Conservation (phyloP, 2,329 filamentous ascomycete genomes). For the Monilinia vaccinii-corymbosi region DNA sequence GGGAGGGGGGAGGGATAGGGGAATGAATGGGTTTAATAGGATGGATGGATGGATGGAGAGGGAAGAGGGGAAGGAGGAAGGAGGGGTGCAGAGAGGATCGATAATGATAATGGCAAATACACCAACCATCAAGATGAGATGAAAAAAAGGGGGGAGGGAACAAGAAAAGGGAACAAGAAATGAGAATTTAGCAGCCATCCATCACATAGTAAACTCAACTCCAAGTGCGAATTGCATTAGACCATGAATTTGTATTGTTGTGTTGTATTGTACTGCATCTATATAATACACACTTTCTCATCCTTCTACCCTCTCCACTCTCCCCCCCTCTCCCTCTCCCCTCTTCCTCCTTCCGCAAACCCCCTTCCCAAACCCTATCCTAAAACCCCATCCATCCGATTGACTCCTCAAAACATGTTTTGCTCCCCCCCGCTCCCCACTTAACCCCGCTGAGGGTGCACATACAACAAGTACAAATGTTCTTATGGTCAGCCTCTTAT, state of each 20-base stretch:
- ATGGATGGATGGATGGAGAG: too few relatives aligned
- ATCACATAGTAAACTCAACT: neutral
- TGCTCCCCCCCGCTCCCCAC: neutral
- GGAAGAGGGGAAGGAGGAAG: too few relatives aligned
- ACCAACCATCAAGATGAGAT: too few relatives aligned
- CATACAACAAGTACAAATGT: neutral
- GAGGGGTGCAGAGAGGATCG: too few relatives aligned
- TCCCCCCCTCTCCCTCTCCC: neutral
- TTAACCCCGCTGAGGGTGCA: neutral
- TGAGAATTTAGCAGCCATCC: neutral
- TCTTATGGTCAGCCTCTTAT: neutral
- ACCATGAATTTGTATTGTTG: conserved; percentile 6
- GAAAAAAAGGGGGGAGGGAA: too few relatives aligned
- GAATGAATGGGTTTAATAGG: too few relatives aligned
- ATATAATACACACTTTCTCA: conserved; percentile 8
- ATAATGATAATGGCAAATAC: too few relatives aligned
- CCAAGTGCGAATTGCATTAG: neutral
- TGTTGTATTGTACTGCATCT: conserved; percentile 1
- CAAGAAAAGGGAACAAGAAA: too few relatives aligned
- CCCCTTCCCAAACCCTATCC: neutral
- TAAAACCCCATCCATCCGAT: neutral
- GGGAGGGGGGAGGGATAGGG: too few relatives aligned
- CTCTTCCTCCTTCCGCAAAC: neutral
- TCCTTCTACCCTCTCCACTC: neutral
- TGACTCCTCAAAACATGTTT: conserved; percentile 1